Evolutionary conservation across 495 filamentous ascomycete genomes (phyloP).

Genomic region (Penicillium soppii): DNA sequence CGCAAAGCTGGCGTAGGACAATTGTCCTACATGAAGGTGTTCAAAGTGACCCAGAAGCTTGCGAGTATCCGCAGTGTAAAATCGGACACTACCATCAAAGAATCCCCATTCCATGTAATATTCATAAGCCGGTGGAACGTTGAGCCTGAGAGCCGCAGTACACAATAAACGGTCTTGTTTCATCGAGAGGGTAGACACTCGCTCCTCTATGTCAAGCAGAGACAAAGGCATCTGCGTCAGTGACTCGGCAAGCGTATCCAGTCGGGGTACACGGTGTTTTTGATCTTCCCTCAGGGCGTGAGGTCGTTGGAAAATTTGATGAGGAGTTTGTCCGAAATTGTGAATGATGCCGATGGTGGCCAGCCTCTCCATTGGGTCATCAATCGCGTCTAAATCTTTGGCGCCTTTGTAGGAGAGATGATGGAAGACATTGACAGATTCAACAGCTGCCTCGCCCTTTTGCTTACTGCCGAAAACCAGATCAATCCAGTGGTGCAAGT

Average conservation of each 20-base stretch:
- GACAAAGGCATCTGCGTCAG: constrained; percentile 80
- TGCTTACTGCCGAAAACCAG: constrained; percentile 95
- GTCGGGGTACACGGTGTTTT: constrained; percentile 55
- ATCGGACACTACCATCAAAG: constrained; percentile 86
- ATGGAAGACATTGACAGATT: constrained; percentile 93
- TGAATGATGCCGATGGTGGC: constrained; percentile 95
- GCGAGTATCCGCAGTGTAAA: constrained; percentile 76
- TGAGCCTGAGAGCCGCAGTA: constrained; percentile 76
- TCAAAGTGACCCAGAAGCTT: constrained; percentile 83
- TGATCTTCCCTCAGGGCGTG: constrained; percentile 73
- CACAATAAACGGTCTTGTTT: constrained; percentile 84
- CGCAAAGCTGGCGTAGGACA: constrained; percentile 77
- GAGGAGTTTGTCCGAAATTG: constrained; percentile 96
- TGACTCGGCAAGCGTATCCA: constrained; percentile 76
- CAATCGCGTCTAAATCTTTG: constrained; percentile 87
- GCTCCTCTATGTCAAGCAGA: constrained; percentile 75
- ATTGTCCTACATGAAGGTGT: constrained; percentile 84
- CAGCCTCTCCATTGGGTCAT: constrained; percentile 77
- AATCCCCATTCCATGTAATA: constrained; percentile 97
- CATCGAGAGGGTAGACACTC: constrained; percentile 76
- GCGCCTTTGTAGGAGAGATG: constrained; percentile 93
- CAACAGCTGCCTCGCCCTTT: constrained; percentile 87
- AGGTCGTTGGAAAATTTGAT: constrained; percentile 83
- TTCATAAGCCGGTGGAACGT: constrained; percentile 83
- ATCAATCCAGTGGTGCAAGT: constrained; percentile 94